Evolutionary conservation across 257 asterid genomes (phyloP).

Genomic region (Catharanthus roseus): DNA sequence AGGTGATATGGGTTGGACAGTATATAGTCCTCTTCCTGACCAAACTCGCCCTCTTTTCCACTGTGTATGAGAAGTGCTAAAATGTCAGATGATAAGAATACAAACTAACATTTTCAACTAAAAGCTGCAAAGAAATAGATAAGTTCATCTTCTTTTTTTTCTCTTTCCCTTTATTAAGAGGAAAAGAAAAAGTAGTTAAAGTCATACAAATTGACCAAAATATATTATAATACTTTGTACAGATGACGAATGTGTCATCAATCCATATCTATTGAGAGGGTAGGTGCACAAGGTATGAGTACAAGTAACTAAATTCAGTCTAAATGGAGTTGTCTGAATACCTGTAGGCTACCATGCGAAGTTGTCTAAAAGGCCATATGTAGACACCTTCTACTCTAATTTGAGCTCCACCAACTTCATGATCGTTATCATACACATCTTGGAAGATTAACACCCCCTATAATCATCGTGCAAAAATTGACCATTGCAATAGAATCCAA

Average conservation of each 20-base stretch:
- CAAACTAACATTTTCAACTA: background rate
- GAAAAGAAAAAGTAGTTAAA: background rate
- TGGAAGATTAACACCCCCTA: constrained; percentile 93
- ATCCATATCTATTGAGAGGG: background rate
- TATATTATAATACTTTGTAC: background rate
- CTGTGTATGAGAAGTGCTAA: constrained; percentile 39
- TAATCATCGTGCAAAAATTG: background rate
- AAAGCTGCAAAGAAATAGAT: background rate
- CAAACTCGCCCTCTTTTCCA: constrained; percentile 78
- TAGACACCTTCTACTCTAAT: constrained; percentile 93
- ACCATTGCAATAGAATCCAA: constrained; percentile 23
- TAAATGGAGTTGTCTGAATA: constrained; percentile 16
- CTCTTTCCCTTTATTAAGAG: background rate
- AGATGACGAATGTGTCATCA: background rate
- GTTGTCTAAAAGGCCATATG: constrained; percentile 99
- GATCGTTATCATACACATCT: constrained; percentile 77
- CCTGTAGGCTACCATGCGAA: constrained; percentile 94
- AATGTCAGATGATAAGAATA: constrained; percentile 10
- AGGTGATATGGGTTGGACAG: constrained; percentile 92
- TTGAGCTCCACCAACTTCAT: constrained; percentile 70
- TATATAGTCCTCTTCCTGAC: constrained; percentile 81
- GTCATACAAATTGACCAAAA: background rate
- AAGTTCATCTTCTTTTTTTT: background rate
- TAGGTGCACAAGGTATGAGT: background rate
- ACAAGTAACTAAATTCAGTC: background rate